Evolutionary conservation across 257 asterid species (phyloP).

Genomic region (Solanum dulcamara): DNA sequence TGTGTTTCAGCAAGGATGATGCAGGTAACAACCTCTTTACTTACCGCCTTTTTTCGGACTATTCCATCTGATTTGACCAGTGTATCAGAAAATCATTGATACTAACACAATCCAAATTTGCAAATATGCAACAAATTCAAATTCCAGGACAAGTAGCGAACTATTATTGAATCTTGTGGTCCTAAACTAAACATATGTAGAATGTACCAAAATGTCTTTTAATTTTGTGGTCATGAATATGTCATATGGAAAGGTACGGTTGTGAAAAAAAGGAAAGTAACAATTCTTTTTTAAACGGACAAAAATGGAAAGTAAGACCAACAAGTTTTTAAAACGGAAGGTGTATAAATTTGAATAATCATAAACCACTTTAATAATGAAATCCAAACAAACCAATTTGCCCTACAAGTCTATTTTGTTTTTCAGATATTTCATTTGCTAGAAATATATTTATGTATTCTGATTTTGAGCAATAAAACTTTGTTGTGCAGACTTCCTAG

Average conservation of each 20-base stretch:
- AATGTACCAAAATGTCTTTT: no score
- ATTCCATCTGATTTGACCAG: not conserved
- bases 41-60: not conserved
- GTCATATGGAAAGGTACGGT: no score
- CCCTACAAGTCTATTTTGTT: not conserved
- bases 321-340: no score
- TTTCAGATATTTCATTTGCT: not conserved
- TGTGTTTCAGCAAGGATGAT: conserved; percentile 83
- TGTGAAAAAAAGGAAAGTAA: no score
- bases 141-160: not conserved
- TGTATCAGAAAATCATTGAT: not conserved
- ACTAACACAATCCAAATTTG: not conserved
- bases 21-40: conserved; percentile 55
- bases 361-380: not conserved
- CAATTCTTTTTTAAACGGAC: no score
- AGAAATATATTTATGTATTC: not conserved
- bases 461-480: not conserved
- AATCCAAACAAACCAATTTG: not conserved
- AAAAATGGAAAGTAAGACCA: no score
- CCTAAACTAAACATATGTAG: no score
- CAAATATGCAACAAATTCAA: not conserved
- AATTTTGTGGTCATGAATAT: no score
- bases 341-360: not conserved
- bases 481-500: conserved; percentile 65
- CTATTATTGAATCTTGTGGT: not conserved